Conservation (phyloP, 768 basidiomycete species). For the Lactarius hengduanensis region DNA sequence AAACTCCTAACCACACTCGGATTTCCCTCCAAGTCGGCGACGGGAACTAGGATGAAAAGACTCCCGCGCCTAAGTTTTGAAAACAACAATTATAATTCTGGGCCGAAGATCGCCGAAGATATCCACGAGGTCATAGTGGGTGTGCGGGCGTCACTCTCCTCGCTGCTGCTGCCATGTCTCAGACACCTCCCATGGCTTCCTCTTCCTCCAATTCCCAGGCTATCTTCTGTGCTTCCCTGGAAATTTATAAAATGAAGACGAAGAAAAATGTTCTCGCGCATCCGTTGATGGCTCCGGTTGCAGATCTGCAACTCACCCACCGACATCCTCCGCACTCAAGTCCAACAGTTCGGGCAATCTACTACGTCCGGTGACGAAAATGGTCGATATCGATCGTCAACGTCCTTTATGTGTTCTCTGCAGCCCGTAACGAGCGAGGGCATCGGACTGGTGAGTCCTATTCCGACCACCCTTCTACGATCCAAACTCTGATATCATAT, state of each 20-base stretch:
- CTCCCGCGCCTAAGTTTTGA: too few species aligned
- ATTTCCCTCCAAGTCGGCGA: too few species aligned
- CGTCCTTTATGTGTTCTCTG: neutral
- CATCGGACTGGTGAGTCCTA: neutral
- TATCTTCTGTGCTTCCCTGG: neutral
- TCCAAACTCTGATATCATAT: neutral
- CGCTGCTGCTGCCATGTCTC: neutral
- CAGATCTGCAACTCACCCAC: neutral
- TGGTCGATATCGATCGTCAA: neutral
- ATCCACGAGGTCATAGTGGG: too few species aligned
- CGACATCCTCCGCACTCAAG: slow-evolving; percentile 4
- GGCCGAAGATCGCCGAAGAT: too few species aligned
- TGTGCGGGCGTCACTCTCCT: neutral
- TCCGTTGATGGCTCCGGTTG: neutral
- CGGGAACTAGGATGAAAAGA: too few species aligned
- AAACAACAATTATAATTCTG: too few species aligned
- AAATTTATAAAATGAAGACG: neutral
- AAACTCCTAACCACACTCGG: too few species aligned
- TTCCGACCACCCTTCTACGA: neutral
- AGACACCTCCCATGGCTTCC: neutral
- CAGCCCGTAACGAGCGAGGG: neutral
- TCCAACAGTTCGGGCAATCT: neutral
- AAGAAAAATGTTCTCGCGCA: neutral
- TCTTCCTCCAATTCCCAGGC: neutral
- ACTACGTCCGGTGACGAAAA: neutral